phyloP scores from a whole-genome alignment of 1,284 basidiomycete genomes.

The Ustilago curta region DNA sequence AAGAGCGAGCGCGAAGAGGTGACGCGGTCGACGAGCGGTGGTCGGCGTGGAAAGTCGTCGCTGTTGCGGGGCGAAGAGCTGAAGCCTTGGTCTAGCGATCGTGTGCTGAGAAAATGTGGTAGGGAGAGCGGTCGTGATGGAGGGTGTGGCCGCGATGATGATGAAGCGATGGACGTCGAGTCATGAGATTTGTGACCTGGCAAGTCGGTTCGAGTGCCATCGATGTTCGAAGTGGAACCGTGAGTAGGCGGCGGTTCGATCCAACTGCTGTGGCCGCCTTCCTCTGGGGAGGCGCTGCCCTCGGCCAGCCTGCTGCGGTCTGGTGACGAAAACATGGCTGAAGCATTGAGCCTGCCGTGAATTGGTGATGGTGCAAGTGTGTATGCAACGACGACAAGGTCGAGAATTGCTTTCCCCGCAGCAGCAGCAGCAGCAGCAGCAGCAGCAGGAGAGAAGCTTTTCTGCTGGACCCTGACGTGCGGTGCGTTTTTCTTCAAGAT shows the following conservation, averaged over 20 bases:
- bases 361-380: background rate
- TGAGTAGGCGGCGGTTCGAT: constrained; percentile 15
- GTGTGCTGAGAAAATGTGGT: constrained; percentile 23
- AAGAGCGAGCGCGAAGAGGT: constrained; percentile 36
- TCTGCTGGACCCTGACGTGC: constrained; percentile 10
- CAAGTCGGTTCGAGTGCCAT: too few relatives aligned
- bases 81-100: constrained; percentile 22
- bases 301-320: constrained; percentile 5
- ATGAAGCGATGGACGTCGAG: constrained; percentile 1
- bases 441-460: too few relatives aligned
- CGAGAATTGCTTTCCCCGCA: constrained; percentile 4
- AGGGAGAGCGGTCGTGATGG: constrained; percentile 12
- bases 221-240: background rate
- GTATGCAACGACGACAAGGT: background rate
- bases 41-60: constrained; percentile 21
- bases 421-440: too few relatives aligned
- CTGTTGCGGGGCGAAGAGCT: constrained; percentile 28
- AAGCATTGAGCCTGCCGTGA: background rate
- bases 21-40: constrained; percentile 37
- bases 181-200: background rate
- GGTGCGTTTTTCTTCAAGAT: background rate
- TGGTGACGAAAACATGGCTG: constrained; percentile 23
- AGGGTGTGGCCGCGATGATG: constrained; percentile 3
- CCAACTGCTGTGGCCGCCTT: constrained; percentile 42
- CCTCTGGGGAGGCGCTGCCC: constrained; percentile 1